A percentile compares a stretch with the other conserved stretches of the same genome.
These are phyloP conservation scores for Alternaria rosae DNA, from an alignment of 2,329 filamentous ascomycete genomes.

Conservation along the genomic window DNA sequence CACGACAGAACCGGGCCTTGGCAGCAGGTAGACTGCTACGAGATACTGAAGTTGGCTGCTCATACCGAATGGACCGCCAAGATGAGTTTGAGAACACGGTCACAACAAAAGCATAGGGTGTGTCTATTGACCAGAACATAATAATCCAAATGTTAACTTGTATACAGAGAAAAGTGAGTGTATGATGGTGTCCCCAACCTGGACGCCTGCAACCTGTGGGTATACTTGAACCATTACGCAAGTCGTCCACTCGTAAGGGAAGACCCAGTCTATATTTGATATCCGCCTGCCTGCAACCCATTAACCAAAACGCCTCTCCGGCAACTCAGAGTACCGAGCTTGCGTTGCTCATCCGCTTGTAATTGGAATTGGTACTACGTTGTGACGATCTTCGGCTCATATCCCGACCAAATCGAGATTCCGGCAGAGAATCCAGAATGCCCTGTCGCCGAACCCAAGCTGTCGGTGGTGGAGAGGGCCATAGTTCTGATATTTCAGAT, in stretches of 20 bases:
- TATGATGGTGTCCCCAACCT: slow-evolving; percentile 13
- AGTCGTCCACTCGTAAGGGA: slow-evolving; percentile 10
- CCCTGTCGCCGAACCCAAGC: slow-evolving; percentile 16
- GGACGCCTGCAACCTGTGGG: slow-evolving; percentile 18
- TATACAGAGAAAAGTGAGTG: slow-evolving; percentile 33
- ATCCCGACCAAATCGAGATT: slow-evolving; percentile 7
- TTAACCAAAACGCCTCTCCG: slow-evolving; percentile 2
- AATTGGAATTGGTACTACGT: not conserved
- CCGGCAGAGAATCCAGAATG: not conserved
- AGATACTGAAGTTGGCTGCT: not conserved
- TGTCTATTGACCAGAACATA: slow-evolving; percentile 26
- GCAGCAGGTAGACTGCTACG: not conserved
- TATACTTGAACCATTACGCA: slow-evolving; percentile 26
- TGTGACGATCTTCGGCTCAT: slow-evolving; percentile 4
- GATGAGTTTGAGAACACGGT: not conserved
- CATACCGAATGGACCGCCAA: not conserved
- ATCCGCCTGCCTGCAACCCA: not conserved
- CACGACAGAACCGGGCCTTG: not conserved
- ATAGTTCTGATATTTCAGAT: slow-evolving; percentile 23
- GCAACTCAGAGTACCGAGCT: not conserved
- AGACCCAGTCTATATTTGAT: not conserved
- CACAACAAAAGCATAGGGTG: slow-evolving; percentile 21
- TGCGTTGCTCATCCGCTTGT: not conserved
- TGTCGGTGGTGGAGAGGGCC: slow-evolving; percentile 27
- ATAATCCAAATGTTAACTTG: slow-evolving; percentile 31